Evolutionary conservation across 768 basidiomycete species (phyloP).

Genomic region (Phanerochaete carnosa): DNA sequence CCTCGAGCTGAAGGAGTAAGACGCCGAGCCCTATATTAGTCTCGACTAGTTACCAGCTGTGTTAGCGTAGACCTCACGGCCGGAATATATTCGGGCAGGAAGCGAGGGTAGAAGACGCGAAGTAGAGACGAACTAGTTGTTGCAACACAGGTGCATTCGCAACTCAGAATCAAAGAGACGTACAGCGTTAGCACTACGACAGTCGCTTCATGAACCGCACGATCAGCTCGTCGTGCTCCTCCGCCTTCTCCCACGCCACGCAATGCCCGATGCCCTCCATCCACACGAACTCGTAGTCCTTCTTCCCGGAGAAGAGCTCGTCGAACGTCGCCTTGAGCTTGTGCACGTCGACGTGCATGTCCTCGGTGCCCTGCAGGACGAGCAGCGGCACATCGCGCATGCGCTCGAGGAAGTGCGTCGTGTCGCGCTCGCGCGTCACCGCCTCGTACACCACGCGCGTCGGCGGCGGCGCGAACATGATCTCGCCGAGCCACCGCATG

Average conservation of each 20-base stretch:
- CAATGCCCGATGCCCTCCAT: constrained; percentile 20
- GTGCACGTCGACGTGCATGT: constrained; percentile 4
- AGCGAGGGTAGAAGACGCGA: no score
- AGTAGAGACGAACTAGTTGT: no score
- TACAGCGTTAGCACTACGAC: no score
- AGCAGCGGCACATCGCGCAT: constrained; percentile 17
- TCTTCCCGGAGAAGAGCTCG: neutral
- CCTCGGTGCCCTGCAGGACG: constrained; percentile 22
- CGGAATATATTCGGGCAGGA: constrained; percentile 81
- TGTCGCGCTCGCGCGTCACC: constrained; percentile 20
- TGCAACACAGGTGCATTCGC: no score
- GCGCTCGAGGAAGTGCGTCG: constrained; percentile 15
- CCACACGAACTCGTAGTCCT: neutral
- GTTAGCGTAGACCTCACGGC: constrained; percentile 20
- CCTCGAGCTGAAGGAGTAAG: constrained; percentile 84
- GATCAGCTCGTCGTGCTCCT: constrained; percentile 12
- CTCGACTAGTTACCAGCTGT: neutral
- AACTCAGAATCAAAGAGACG: no score
- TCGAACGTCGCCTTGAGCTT: neutral
- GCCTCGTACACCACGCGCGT: constrained; percentile 12
- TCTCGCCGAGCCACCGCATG: constrained; percentile 21
- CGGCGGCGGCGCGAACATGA: constrained; percentile 17
- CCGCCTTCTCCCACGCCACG: constrained; percentile 20
- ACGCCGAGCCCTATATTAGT: neutral
- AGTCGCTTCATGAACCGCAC: constrained; percentile 24